phyloP scores from a whole-genome alignment of 129 eudicot species.

The Escallonia rubra region DNA sequence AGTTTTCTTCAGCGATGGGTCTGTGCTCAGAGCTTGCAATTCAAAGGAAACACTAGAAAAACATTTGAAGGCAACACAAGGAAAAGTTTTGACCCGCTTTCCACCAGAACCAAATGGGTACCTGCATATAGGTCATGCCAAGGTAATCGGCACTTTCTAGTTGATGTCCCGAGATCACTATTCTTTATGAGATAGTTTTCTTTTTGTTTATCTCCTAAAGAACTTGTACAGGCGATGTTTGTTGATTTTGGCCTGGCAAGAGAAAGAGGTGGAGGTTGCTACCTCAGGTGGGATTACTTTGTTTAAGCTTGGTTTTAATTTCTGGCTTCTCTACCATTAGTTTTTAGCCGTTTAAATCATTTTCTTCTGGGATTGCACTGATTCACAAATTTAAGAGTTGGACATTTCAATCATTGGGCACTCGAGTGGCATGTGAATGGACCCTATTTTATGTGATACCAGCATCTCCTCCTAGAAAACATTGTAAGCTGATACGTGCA shows the following conservation, averaged over 20 bases:
- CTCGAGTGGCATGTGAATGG: too few relatives aligned
- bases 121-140: conserved; percentile 96
- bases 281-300: conserved; percentile 51
- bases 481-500: too few relatives aligned
- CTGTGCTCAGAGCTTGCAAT: conserved; percentile 81
- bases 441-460: too few relatives aligned
- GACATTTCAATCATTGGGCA: too few relatives aligned
- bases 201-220: conserved; percentile 5
- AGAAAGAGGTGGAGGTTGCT: conserved; percentile 88
- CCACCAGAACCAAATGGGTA: conserved; percentile 99
- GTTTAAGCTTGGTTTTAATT: not conserved
- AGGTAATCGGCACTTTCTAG: conserved; percentile 33
- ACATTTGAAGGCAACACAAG: conserved; percentile 75
- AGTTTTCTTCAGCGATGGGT: conserved; percentile 75
- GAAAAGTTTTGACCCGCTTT: conserved; percentile 87
- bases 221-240: conserved; percentile 79
- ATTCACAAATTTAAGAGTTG: too few relatives aligned
- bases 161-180: conserved; percentile 1
- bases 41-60: conserved; percentile 62
- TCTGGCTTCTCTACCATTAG: too few relatives aligned
- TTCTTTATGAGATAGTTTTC: not conserved
- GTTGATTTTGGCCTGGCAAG: conserved; percentile 98
- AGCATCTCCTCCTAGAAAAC: too few relatives aligned
- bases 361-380: too few relatives aligned
- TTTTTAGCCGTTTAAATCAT: too few relatives aligned